Evolutionary conservation across 805 yeast species (phyloP), one percentile per base, ranked within the genome.

Genomic region (Pichia occidentalis): DNA sequence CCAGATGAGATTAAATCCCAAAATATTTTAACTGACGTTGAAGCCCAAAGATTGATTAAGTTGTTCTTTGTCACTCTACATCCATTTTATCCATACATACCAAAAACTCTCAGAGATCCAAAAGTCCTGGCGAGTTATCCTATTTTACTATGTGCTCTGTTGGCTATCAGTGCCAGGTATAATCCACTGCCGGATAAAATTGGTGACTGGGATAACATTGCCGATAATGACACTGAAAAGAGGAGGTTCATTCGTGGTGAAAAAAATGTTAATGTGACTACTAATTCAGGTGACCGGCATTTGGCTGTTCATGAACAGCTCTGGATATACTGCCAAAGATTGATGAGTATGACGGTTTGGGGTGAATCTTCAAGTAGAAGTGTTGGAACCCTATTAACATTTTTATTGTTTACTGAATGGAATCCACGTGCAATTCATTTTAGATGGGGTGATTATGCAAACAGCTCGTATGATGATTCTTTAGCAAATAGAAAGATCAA

Each of bases 361-460:
- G 95, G 95, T 1, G 95, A 85, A 54, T 92, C 95, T 0, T 79
- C 85, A 42, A 83, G 92, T 6, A 64, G 95, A 45, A 80, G 92
- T 0, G 73, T 87, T 3, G 96, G 95, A 1, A 85, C 96, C 0
- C 79, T 87, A 5, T 69, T 83, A 43, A 88, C 96, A 1, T 85
- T 88, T 53, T 60, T 88, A 34, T 64, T 88, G 13, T 80, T 85
- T 49, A 84, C 95, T 0, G 97, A 90, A 57, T 88, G 97, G 97
- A 86, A 87, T 50, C 96, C 96, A 4, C 65, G 95, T 37, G 95
- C 95, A 3, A 86, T 87, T 43, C 96, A 87, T 57, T 81, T 87
- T 80, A 64, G 86, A 47, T 76, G 90, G 84, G 62, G 77, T 1
- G 95, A 88, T 59, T 84, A 85, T 60, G 95, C 90, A 1, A 80